A percentile compares a stretch with the other conserved stretches of the same genome.
phyloP scores from a whole-genome alignment of 108 stramenopile species.

The Pseudonitzschia pungens region DNA sequence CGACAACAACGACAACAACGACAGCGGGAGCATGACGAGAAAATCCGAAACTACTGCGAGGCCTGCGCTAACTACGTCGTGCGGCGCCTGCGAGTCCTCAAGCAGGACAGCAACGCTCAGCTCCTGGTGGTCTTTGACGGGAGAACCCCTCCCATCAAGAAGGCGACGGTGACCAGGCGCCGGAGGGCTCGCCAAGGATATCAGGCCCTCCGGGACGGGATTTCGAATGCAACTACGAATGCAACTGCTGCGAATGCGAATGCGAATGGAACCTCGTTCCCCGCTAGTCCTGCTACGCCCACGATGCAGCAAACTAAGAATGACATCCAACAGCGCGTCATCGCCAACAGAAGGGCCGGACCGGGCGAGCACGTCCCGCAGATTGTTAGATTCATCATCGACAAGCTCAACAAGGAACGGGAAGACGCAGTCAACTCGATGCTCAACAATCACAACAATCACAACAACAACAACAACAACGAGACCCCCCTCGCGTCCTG shows the following conservation, averaged over 20 bases:
- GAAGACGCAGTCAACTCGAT: too few species aligned
- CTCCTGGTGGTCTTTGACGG: constrained; percentile 82
- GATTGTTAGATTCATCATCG: constrained; percentile 39
- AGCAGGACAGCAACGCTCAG: constrained; percentile 40
- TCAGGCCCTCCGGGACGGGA: neutral
- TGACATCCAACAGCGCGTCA: constrained; percentile 36
- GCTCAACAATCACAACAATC: too few species aligned
- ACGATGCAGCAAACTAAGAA: neutral
- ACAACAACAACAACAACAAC: neutral
- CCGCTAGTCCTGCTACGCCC: too few species aligned
- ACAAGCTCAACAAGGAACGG: constrained; percentile 16
- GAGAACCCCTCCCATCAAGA: constrained; percentile 68
- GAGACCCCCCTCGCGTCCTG: constrained; percentile 28
- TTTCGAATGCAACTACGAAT: too few species aligned
- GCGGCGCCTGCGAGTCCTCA: constrained; percentile 43
- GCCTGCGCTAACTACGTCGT: constrained; percentile 52
- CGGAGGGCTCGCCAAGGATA: neutral
- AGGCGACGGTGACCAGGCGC: constrained; percentile 20
- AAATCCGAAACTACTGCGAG: constrained; percentile 15
- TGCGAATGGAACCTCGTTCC: too few species aligned
- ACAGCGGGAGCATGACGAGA: neutral
- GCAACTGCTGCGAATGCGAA: too few species aligned
- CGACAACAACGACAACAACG: constrained; percentile 23
- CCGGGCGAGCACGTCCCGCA: constrained; percentile 40
- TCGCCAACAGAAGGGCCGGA: constrained; percentile 65